phyloP scores from a whole-genome alignment of 78 protist species.

The Dictyostelium citrinum region DNA sequence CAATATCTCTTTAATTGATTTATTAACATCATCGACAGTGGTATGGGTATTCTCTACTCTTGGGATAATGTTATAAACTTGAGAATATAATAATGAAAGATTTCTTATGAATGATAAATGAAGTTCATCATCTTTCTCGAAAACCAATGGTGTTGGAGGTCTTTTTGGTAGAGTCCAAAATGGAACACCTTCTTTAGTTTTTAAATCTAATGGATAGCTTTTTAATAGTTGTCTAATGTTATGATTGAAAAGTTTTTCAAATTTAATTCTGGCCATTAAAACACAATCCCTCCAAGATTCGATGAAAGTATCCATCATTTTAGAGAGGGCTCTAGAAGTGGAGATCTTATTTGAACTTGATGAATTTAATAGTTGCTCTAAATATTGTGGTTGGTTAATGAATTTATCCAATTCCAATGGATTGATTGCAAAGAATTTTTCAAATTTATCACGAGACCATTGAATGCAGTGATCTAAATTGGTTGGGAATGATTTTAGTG shows the following conservation, averaged over 20 bases:
- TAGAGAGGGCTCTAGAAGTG: constrained; percentile 1
- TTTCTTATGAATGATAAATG: constrained; percentile 39
- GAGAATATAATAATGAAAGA: constrained; percentile 7
- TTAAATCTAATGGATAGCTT: constrained; percentile 73
- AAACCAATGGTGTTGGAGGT: constrained; percentile 63
- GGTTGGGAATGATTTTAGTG: constrained; percentile 97
- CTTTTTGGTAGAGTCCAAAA: constrained; percentile 84
- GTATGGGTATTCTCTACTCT: not conserved
- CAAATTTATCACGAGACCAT: constrained; percentile 97
- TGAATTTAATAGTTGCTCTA: constrained; percentile 7
- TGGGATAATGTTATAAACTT: constrained; percentile 19
- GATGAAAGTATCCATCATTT: constrained; percentile 28
- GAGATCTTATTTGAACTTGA: constrained; percentile 21
- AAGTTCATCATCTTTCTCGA: constrained; percentile 14
- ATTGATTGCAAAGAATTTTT: constrained; percentile 81
- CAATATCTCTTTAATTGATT: not conserved
- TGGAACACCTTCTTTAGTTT: constrained; percentile 68
- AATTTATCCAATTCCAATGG: constrained; percentile 88
- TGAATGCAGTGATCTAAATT: constrained; percentile 94
- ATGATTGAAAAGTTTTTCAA: constrained; percentile 68
- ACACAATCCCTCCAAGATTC: constrained; percentile 56
- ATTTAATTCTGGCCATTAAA: constrained; percentile 43
- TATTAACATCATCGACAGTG: not conserved
- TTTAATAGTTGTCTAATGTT: constrained; percentile 27
- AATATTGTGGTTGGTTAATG: constrained; percentile 40